Base-by-base conservation (phyloP, 75 land plant species). In the Sequoia sempervirens region DNA sequence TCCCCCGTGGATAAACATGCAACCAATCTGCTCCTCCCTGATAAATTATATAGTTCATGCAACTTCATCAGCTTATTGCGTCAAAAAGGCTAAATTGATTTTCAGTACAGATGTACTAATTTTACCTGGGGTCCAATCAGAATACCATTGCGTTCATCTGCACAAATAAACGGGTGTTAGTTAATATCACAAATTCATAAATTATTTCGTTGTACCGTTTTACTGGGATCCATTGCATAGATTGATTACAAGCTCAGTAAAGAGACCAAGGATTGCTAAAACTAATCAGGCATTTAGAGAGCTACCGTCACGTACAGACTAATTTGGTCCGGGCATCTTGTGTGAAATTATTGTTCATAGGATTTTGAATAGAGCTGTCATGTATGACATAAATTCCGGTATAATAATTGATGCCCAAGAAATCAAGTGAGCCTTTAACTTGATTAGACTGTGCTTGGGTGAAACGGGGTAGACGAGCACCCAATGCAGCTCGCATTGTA, bases 381-480 rank as follows among this genome's bases (percentile, higher is more conserved):
- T 83, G 11, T 37, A 37, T 82, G 12, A 23, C 56, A 28, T 79
- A 84, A 20, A 23, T 26, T 82, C 83, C 32, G 6, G 85, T 84
- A 30, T 84, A 84, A 43, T 81, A 80, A 45, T 84, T 80, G 38
- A 81, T 23, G 14, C 83, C 85, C 10, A 84, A 14, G 85, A 84
- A 84, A 45, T 84, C 85, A 28, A 80, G n/a, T 1, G 52, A 81
- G 8, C 85, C 85, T n/a, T 80, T 80, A 15, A 84, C 17, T 15
- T n/a, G 47, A 11, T 28, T 5, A 80, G 83, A 41, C 45, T 84
- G 47, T 30, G 82, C 84, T 43, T 84, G n/a, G 37, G 85, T 84
- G 30, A 84, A 84, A 1, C 12, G n/a, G 11, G 84, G 85, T 38
- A 84, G 84, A 79, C 83, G 82, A 41, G 36, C 85, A 28, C 85